Base-by-base conservation (phyloP, 192 early-diverging fungal genomes). In the Mortierella antarctica region DNA sequence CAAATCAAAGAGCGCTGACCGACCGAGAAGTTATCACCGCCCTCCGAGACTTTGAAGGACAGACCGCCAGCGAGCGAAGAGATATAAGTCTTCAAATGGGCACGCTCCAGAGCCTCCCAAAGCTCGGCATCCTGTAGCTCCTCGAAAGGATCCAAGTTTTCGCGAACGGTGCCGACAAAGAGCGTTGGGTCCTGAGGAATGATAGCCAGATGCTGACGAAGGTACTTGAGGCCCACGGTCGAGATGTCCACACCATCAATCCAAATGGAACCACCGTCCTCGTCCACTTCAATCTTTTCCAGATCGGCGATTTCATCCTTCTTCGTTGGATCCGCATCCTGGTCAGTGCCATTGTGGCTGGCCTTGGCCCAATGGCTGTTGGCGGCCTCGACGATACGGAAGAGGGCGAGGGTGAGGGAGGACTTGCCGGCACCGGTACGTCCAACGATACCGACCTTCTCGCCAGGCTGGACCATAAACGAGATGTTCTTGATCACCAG, bases 101-200 rank as follows among this genome's bases (percentile, higher is more conserved):
- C 87, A 9, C 83, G 83, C 69, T 90, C 88, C 11, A 96, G 74
- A 0, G 87, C 90, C 44, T 83, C 65, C 95, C 95, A 96, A 21
- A 96, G 67, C 50, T 88, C 86, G 0, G 63, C 83, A 50, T 90
- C 85, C 21, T 86, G 83, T 52, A 78, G 64, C 44, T 79, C 73
- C 21, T 73, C 61, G 44, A 91, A 91, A 58, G 88, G 88, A 68
- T 91, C 89, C 57, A 91, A 55, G 46, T 91, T 91, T 47, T 78
- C 85, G 69, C 69, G 87, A 69, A 81, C 89, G 61, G 72, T 86
- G 6, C 91, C 91, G 3, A 65, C 92, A 91, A 95, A 93, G 52
- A 93, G 76, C 2, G 93, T 88, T 2, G 95, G 95, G 46, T 97
- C 96, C 73, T 97, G 96, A 18, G 96, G 95, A 59, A 97, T 95